Evolutionary conservation across 2,329 filamentous ascomycete genomes (phyloP), one percentile per base, ranked within the genome.

Genomic region (Samsoniella hepiali): DNA sequence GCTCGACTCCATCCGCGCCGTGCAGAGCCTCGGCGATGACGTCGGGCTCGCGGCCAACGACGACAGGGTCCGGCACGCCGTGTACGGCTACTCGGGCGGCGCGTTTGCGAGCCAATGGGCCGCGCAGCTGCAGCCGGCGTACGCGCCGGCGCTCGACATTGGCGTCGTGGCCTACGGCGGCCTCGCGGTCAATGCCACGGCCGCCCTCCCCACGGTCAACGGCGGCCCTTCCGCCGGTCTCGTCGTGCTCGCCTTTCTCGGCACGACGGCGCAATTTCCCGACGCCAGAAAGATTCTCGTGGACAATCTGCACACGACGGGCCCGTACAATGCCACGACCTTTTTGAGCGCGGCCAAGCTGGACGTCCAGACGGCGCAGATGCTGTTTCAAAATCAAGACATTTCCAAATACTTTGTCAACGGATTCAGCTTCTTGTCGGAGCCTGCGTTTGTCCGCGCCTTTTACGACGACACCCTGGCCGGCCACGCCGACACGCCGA

Each of bases 81-180:
- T 85, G 9, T 85, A 82, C 81, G 84, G 84, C 0, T 86, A 85
- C 68, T 84, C 80, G 0, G 84, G 84, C 3, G 84, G 84, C 4
- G 78, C 78, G 2, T 65, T 85, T 22, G 82, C 82, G 0, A 79
- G 74, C 3, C 81, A 81, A 36, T 83, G 78, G 75, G 83, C 83
- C 0, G 78, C 80, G 17, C 82, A 85, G 57, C 69, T 85, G 29
- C 81, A 82, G 50, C 72, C 75, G 0, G 72, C 73, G 5, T 86
- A 86, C 65, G 83, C 84, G 0, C 82, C 83, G 0, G 82, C 84
- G 45, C 70, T 86, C 5, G 71, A 74, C 2, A 75, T 86, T 38
- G 72, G 72, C 1, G 83, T 82, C 3, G 78, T 76, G 1, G 82
- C 80, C 0, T 65, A 85, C 0, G 82, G 83, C 3, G 83, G 82